Conservation (phyloP, 2,329 filamentous ascomycete species). For the Alternaria arborescens region DNA sequence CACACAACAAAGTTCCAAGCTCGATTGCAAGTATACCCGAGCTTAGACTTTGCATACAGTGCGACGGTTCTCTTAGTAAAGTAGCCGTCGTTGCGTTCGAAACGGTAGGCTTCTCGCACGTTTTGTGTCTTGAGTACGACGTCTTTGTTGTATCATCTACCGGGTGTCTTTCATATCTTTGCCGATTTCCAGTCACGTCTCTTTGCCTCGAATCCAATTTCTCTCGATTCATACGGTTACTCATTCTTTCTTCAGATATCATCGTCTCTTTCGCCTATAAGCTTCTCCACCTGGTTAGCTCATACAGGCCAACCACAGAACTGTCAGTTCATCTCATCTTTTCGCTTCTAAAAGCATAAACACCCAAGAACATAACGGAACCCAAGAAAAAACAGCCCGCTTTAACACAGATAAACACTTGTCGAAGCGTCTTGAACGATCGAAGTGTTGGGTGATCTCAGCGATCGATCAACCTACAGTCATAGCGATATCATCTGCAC, state of each 20-base stretch:
- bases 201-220: neutral
- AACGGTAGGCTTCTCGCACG: neutral
- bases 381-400: neutral
- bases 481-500: slow-evolving; percentile 15
- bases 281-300: neutral
- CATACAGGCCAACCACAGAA: neutral
- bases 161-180: no score
- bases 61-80: neutral
- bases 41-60: no score
- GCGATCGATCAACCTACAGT: neutral
- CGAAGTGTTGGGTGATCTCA: neutral
- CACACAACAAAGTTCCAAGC: neutral
- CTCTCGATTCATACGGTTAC: neutral
- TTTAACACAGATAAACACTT: neutral
- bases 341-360: neutral
- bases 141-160: neutral
- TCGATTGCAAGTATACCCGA: neutral
- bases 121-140: neutral
- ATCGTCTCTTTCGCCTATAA: neutral
- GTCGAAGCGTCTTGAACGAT: neutral
- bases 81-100: no score
- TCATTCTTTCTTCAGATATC: neutral
- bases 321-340: slow-evolving; percentile 1
- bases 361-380: slow-evolving; percentile 6
- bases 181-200: neutral